phyloP scores from a whole-genome alignment of 129 eudicot genomes.

The Flaveria trinervia region DNA sequence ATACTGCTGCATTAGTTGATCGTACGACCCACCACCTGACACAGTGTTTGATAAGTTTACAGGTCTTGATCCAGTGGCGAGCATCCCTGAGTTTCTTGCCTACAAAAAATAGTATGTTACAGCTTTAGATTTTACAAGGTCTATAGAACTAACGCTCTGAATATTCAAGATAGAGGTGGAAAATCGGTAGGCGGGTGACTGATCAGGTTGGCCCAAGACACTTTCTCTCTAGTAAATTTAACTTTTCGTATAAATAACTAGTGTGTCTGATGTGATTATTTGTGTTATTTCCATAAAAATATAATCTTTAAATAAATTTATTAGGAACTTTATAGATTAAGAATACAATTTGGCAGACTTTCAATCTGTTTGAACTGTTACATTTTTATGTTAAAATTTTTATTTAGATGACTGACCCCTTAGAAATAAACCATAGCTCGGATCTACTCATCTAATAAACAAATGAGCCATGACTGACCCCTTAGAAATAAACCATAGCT shows the following conservation, averaged over 20 bases:
- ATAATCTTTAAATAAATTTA: background rate
- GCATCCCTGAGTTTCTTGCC: slow-evolving; percentile 55
- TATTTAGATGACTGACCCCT: background rate
- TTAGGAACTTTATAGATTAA: slow-evolving; percentile 9
- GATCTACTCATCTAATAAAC: background rate
- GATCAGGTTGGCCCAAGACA: background rate
- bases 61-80: slow-evolving; percentile 54
- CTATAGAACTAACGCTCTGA: background rate
- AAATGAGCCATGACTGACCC: background rate
- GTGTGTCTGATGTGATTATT: background rate
- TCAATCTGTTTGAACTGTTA: background rate
- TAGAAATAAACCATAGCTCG: background rate
- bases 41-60: slow-evolving; percentile 49
- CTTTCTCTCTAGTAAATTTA: background rate
- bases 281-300: background rate
- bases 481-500: background rate
- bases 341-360: slow-evolving; percentile 11
- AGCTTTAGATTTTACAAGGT: slow-evolving; percentile 9
- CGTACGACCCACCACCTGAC: slow-evolving; percentile 57
- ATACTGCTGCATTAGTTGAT: slow-evolving; percentile 77
- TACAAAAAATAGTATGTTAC: slow-evolving; percentile 24
- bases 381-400: background rate
- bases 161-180: background rate
- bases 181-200: background rate
- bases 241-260: background rate